Percentiles rank a stretch among this genome's conserved stretches.
Conservation (phyloP, 1,139 yeast species). For the Blastobotrys malaysiensis region DNA sequence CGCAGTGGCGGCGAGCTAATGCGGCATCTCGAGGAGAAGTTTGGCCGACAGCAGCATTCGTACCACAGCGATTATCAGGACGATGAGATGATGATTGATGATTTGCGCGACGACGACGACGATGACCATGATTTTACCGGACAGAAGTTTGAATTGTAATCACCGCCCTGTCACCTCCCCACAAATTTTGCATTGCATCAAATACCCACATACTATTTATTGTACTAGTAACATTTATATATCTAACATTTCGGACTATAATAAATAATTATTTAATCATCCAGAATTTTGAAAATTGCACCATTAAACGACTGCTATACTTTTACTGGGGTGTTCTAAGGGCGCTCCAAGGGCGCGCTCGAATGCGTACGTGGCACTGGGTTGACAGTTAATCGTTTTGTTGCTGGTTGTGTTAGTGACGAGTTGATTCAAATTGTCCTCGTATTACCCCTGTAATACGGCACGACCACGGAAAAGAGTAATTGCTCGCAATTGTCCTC, state of each 20-base stretch:
- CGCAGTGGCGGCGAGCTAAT: conserved; percentile 13
- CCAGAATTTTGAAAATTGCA: too few species aligned
- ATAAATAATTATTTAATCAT: neutral
- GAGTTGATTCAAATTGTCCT: too few species aligned
- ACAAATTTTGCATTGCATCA: neutral
- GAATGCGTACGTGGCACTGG: too few species aligned
- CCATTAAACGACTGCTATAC: too few species aligned
- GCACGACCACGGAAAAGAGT: too few species aligned
- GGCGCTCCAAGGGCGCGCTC: too few species aligned
- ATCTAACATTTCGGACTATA: neutral
- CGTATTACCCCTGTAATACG: too few species aligned
- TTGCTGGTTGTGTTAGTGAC: too few species aligned
- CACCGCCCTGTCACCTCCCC: too few species aligned
- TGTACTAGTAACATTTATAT: neutral
- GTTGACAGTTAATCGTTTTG: too few species aligned
- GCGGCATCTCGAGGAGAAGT: conserved; percentile 36
- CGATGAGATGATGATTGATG: neutral
- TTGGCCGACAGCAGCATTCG: conserved; percentile 69
- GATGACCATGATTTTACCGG: conserved; percentile 87
- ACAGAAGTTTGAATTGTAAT: conserved; percentile 65
- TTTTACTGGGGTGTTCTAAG: too few species aligned
- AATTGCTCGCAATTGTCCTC: too few species aligned
- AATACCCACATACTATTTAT: neutral
- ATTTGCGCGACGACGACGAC: conserved; percentile 36
- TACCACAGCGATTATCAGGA: conserved; percentile 1